Base-by-base conservation (phyloP, 2,329 filamentous ascomycete species). In the Fusarium odoratissimum region DNA sequence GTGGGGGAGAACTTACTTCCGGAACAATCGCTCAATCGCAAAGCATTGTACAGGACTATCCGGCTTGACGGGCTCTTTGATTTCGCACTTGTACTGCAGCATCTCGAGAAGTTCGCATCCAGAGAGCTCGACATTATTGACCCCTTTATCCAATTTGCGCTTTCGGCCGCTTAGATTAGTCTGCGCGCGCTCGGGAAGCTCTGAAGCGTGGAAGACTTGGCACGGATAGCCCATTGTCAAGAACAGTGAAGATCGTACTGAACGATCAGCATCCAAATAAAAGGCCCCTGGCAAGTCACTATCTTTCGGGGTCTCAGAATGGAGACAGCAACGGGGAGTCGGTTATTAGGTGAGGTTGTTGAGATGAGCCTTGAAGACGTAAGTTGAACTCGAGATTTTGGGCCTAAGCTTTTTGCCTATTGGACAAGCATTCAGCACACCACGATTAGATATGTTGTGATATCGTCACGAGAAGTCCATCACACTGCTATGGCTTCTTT, bases 301-400 rank as follows among this genome's bases (percentile, higher is more conserved):
- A 63, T 8, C 10, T 52, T 46, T n/a, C 12, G 16, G 12, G 25
- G 12, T 19, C 28, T 21, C 75, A 3, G 70, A 30, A 82, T 83
- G 75, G 84, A 85, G 60, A 82, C 81, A 52, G 79, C 79, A 31
- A 81, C 84, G 11, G 89, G 90, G 25, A 82, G 82, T 45, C 79
- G 85, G 64, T 61, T 91, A 61, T 79, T 92, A 52, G 82, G 80
- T 7, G 88, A 91, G 76, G 81, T 91, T 56, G 87, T 89, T 74
- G 87, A 89, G 79, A 83, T 81, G 67, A 90, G 82, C 77, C 81
- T 91, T 44, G 88, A 91, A 77, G 87, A 91, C 85, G 90, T 91
- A 77, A 82, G 83, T 81, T 65, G 44, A 49, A 54, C 59, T 31
- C 28, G 8, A n/a, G 35, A 30, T 54, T 64, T 56, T 30, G 59